Percentiles rank a stretch among this genome's conserved stretches.
Conservation (phyloP, 2,329 filamentous ascomycete genomes). For the Chaetomiaceae sp. region DNA sequence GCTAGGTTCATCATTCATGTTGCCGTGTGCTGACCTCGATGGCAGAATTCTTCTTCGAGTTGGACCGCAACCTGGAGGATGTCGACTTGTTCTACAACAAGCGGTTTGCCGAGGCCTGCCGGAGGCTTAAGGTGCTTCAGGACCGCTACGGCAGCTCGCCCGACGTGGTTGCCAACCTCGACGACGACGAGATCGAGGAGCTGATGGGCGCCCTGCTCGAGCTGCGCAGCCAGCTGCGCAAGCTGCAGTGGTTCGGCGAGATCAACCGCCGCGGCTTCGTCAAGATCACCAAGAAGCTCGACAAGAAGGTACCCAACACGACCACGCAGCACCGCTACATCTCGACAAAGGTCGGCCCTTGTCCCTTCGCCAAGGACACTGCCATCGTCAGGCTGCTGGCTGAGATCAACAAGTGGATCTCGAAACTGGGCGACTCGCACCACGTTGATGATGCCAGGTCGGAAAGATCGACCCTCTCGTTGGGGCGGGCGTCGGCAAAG, state of each 20-base stretch:
- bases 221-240: constrained; percentile 78
- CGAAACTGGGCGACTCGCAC: constrained; percentile 72
- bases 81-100: constrained; percentile 97
- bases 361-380: constrained; percentile 75
- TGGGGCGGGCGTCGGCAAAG: constrained; percentile 72
- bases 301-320: constrained; percentile 81
- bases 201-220: constrained; percentile 86
- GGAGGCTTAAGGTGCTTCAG: constrained; percentile 79
- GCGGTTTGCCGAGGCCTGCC: constrained; percentile 79
- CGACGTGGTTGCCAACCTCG: constrained; percentile 66
- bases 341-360: constrained; percentile 82
- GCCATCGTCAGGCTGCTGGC: constrained; percentile 45
- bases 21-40: constrained; percentile 19
- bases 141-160: constrained; percentile 77
- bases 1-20: too few species aligned
- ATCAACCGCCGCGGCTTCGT: constrained; percentile 93
- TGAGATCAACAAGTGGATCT: constrained; percentile 88
- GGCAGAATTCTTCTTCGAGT: constrained; percentile 90
- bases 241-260: constrained; percentile 96
- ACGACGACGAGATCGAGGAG: constrained; percentile 87
- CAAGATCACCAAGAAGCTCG: constrained; percentile 98
- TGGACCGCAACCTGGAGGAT: constrained; percentile 95
- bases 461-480: constrained; percentile 67
- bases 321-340: constrained; percentile 82
- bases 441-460: constrained; percentile 71